Evolutionary conservation across 495 filamentous ascomycete species (phyloP).

Genomic region (Neurospora sp.): DNA sequence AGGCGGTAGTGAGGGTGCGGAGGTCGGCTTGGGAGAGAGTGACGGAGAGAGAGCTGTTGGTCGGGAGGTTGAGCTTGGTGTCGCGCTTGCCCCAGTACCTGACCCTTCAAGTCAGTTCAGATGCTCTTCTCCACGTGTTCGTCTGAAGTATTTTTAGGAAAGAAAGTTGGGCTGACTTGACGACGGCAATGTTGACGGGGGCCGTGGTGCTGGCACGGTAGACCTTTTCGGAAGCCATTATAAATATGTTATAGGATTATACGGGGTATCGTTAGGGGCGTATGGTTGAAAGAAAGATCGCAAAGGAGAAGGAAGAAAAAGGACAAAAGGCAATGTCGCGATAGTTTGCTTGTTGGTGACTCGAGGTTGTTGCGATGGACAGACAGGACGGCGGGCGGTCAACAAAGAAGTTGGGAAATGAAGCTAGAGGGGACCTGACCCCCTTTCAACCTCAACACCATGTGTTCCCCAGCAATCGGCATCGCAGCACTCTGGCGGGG

Average conservation of each 20-base stretch:
- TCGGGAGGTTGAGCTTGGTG: constrained; percentile 83
- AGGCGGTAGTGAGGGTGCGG: constrained; percentile 90
- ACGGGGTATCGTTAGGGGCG: neutral
- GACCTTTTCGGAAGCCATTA: constrained; percentile 47
- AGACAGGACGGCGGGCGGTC: neutral
- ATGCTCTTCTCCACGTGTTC: neutral
- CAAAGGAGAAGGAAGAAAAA: neutral
- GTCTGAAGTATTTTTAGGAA: neutral
- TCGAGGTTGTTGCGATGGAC: neutral
- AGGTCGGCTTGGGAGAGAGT: constrained; percentile 92
- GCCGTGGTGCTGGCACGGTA: constrained; percentile 92
- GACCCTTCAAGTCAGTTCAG: neutral
- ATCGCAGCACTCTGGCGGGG: neutral
- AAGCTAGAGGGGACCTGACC: neutral
- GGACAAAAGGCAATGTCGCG: neutral
- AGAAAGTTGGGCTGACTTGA: constrained; percentile 55
- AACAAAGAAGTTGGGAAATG: neutral
- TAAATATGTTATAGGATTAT: neutral
- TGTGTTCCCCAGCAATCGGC: neutral
- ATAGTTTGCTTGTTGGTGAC: neutral
- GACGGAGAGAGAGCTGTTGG: constrained; percentile 92
- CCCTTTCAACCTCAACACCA: neutral
- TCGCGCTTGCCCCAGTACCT: constrained; percentile 99
- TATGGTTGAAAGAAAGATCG: neutral
- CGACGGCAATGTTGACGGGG: constrained; percentile 97